phyloP scores from a whole-genome alignment of 2,329 filamentous ascomycete genomes.

The Pseudocercospora fijiensis region DNA sequence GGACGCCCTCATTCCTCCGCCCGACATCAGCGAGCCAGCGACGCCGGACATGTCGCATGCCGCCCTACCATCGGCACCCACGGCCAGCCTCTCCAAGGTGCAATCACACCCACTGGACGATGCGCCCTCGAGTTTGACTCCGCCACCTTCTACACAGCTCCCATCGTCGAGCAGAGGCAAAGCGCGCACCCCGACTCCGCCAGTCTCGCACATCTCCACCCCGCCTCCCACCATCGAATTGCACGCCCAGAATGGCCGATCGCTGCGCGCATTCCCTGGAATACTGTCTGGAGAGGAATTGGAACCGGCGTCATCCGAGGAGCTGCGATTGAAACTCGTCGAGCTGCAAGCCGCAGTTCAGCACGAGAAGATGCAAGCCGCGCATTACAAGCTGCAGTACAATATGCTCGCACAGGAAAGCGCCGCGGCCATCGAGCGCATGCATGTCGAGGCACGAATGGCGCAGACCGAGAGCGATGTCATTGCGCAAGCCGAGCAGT shows the following conservation, averaged over 20 bases:
- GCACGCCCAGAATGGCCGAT: constrained; percentile 14
- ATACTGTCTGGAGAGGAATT: constrained; percentile 54
- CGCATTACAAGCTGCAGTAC: constrained; percentile 88
- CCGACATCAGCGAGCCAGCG: constrained; percentile 20
- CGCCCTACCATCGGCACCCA: constrained; percentile 37
- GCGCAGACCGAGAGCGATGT: constrained; percentile 85
- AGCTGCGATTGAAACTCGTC: constrained; percentile 56
- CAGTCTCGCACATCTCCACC: constrained; percentile 50
- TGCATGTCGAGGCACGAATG: constrained; percentile 89
- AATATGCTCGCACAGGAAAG: constrained; percentile 81
- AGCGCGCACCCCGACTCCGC: constrained; percentile 53
- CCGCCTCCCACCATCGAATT: constrained; percentile 46
- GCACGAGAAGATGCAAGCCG: constrained; percentile 75
- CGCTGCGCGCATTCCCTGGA: constrained; percentile 18
- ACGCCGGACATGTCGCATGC: constrained; percentile 37
- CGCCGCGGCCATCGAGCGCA: constrained; percentile 78
- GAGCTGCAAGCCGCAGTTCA: constrained; percentile 55
- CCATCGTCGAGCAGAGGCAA: constrained; percentile 38
- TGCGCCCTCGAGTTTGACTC: constrained; percentile 52
- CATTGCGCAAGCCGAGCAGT: constrained; percentile 69
- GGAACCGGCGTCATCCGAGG: constrained; percentile 51
- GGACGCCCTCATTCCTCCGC: constrained; percentile 21
- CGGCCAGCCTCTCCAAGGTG: constrained; percentile 40
- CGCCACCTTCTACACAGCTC: constrained; percentile 62
- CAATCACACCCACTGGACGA: constrained; percentile 36